phyloP scores from a whole-genome alignment of 2,329 filamentous ascomycete species.

The Dactylellina drechsleri region DNA sequence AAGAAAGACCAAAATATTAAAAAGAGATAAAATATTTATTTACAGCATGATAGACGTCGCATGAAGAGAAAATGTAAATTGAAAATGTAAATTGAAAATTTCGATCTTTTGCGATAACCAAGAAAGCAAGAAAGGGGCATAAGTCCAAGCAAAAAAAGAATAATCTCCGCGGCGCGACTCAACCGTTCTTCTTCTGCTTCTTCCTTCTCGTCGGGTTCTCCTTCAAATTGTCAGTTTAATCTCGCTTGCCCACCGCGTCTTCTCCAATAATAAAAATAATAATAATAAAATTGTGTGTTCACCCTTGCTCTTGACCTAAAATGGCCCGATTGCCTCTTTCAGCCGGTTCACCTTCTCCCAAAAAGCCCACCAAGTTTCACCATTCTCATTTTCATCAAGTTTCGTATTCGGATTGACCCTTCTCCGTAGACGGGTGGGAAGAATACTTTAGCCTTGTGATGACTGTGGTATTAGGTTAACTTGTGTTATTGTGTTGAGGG shows the following conservation, averaged over 20 bases:
- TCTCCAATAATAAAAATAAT: not conserved
- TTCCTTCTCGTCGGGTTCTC: not conserved
- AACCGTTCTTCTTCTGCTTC: not conserved
- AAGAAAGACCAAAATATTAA: not conserved
- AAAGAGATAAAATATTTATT: not conserved
- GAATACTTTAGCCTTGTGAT: too few species aligned
- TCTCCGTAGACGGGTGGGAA: too few species aligned
- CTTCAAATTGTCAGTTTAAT: not conserved
- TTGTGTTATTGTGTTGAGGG: too few species aligned
- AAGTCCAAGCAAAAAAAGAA: not conserved
- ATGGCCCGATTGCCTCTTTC: conserved; percentile 20
- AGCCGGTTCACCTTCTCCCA: not conserved
- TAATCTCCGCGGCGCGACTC: conserved; percentile 14
- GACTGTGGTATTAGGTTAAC: too few species aligned
- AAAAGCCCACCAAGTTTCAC: too few species aligned
- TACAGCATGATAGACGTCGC: conserved; percentile 13
- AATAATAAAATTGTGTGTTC: not conserved
- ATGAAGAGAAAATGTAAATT: not conserved
- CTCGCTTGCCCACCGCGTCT: conserved; percentile 13
- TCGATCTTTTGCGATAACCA: not conserved
- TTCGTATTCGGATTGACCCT: too few species aligned
- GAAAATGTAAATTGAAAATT: not conserved
- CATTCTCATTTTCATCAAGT: too few species aligned
- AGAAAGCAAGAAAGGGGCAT: too few species aligned
- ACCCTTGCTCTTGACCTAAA: conserved; percentile 6